Evolutionary conservation across 495 filamentous ascomycete genomes (phyloP).

Genomic region (Penicillium daleae): DNA sequence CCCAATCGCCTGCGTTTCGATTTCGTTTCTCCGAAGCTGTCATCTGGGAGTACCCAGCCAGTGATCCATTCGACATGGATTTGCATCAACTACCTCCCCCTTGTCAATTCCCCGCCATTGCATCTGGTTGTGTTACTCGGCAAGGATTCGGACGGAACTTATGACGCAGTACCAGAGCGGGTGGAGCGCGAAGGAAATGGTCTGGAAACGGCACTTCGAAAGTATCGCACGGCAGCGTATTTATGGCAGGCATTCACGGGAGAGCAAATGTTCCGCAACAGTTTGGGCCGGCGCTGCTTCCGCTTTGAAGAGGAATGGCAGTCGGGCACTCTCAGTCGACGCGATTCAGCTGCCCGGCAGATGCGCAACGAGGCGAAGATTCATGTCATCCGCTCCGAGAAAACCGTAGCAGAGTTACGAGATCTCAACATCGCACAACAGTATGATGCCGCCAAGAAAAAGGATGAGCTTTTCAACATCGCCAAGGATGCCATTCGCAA

Average conservation of each 20-base stretch:
- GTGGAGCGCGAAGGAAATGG: constrained; percentile 78
- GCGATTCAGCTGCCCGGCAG: constrained; percentile 66
- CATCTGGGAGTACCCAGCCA: constrained; percentile 67
- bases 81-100: constrained; percentile 80
- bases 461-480: constrained; percentile 73
- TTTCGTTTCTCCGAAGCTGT: constrained; percentile 79
- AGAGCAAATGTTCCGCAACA: constrained; percentile 90
- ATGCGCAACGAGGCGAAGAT: constrained; percentile 90
- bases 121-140: constrained; percentile 84
- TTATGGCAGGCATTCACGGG: constrained; percentile 95
- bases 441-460: constrained; percentile 64
- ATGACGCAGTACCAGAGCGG: constrained; percentile 78
- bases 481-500: constrained; percentile 73
- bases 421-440: constrained; percentile 83
- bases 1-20: constrained; percentile 85
- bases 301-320: constrained; percentile 94
- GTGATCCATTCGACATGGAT: constrained; percentile 77
- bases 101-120: constrained; percentile 74
- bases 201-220: constrained; percentile 76
- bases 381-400: constrained; percentile 78
- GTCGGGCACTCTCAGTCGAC: constrained; percentile 70
- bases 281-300: constrained; percentile 80
- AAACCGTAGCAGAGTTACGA: constrained; percentile 81
- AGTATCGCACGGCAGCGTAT: constrained; percentile 90
- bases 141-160: constrained; percentile 85